These are phyloP conservation scores for Stevia rebaudiana DNA, from an alignment of 140 eudicot species.

Conservation along the genomic window DNA sequence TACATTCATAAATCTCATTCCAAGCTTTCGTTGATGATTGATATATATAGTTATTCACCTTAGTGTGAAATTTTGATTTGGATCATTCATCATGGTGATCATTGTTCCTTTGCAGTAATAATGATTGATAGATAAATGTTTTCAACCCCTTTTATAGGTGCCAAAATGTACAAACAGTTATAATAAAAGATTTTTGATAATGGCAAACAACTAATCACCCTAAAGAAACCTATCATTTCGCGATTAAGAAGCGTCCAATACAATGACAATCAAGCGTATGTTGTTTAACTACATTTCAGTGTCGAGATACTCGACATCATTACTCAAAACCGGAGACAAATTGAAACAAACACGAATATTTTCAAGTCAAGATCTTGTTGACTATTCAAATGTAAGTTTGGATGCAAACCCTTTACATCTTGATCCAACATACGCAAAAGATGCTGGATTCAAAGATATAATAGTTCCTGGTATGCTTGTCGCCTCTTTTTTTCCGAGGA, in stretches of 20 bases:
- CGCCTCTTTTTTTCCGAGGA: constrained; percentile 69
- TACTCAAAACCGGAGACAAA: constrained; percentile 46
- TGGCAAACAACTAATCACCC: background rate
- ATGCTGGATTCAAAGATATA: constrained; percentile 54
- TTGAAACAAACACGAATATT: constrained; percentile 53
- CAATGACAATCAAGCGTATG: constrained; percentile 29
- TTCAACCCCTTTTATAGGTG: background rate
- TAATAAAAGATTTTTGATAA: background rate
- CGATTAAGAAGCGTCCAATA: constrained; percentile 1
- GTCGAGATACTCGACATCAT: constrained; percentile 30
- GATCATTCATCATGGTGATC: background rate
- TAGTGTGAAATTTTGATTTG: background rate
- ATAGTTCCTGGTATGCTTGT: constrained; percentile 90
- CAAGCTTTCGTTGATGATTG: background rate
- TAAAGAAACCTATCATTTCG: constrained; percentile 1
- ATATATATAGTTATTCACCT: background rate
- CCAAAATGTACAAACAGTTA: background rate
- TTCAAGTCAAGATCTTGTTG: constrained; percentile 42
- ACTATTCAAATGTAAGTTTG: constrained; percentile 60
- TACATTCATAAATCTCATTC: background rate
- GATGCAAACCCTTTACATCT: constrained; percentile 82
- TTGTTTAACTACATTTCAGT: constrained; percentile 20
- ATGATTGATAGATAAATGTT: background rate
- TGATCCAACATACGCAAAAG: constrained; percentile 49
- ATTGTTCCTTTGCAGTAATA: background rate